Base-by-base conservation (phyloP, 2,329 filamentous ascomycete species). In the Phoma herbarum region DNA sequence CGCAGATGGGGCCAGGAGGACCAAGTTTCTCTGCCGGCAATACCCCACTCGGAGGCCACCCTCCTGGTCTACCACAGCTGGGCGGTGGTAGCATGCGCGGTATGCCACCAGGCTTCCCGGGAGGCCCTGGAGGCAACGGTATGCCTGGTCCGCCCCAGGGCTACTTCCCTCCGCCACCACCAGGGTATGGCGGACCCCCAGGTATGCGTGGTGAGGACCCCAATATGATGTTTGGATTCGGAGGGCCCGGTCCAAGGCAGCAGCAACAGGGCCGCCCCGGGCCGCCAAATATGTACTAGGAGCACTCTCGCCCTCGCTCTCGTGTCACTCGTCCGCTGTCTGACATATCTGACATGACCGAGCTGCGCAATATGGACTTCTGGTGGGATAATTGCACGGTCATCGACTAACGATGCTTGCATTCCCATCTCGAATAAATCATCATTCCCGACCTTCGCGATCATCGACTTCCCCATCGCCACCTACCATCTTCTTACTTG, bases 201-300 rank as follows among this genome's bases (percentile, higher is more conserved):
- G 66, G 67, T 18, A 70, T 75, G 67, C 68, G 72, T 35, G 70
- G 70, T 39, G 71, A 76, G 37, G 75, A 77, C 48, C 72, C 74
- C 2, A 65, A 74, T 37, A 71, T 76, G 67, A 74, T 77, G 73
- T 75, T 76, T 37, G 75, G 74, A 43, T 77, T 73, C 46, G 71
- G 67, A 8, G 73, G 68, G n/a, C 71, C 70, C 14, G 69, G 62
- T 39, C 69, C 66, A 4, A 52, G 69, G 49, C 70, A 69, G 41
- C 67, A 68, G 51, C 69, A 65, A 52, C 56, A 50, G 28, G 67
- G 71, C 33, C 64, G 72, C 44, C 72, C 70, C 2, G 70, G 70
- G 39, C 70, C 71, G 33, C 71, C 71, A 18, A 73, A 72, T 51
- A 74, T 74, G 71, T 74, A 73, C 59, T 74, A 71, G 53, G 47